Conservation (phyloP, 2,329 filamentous ascomycete species). For the Colletotrichum acutatum region DNA sequence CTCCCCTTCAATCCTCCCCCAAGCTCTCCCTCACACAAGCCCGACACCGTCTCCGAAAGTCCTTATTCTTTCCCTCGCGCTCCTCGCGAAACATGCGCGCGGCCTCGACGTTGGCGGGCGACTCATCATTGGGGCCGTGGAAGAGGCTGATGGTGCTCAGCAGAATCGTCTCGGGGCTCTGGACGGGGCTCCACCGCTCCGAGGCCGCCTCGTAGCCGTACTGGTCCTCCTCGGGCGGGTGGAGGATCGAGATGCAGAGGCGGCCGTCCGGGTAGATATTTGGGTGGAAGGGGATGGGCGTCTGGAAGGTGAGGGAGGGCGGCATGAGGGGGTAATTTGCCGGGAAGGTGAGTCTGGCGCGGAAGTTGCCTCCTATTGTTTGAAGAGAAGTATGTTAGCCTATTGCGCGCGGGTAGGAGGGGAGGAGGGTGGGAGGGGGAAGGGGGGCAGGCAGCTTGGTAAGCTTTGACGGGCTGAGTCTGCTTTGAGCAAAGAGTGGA, state of each 20-base stretch:
- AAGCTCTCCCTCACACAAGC: constrained; percentile 84
- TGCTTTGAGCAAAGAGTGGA: not conserved
- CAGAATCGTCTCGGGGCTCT: constrained; percentile 94
- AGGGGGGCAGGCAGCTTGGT: no score
- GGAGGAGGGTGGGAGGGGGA: not conserved
- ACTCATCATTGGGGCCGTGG: constrained; percentile 93
- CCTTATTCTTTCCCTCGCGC: constrained; percentile 65
- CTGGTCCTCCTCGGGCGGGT: constrained; percentile 93
- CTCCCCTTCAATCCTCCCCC: constrained; percentile 70
- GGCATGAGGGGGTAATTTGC: constrained; percentile 87
- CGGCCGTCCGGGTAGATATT: constrained; percentile 91
- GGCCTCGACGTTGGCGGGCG: constrained; percentile 93
- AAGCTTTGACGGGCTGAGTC: not conserved
- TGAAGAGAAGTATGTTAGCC: not conserved
- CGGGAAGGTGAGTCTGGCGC: constrained; percentile 85
- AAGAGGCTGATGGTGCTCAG: constrained; percentile 93
- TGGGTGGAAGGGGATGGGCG: constrained; percentile 88
- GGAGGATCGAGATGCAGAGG: constrained; percentile 97
- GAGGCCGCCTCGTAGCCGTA: constrained; percentile 91
- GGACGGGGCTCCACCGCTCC: constrained; percentile 95
- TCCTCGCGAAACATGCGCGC: constrained; percentile 90
- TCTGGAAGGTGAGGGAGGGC: constrained; percentile 87
- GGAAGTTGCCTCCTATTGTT: constrained; percentile 85
- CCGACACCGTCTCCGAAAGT: constrained; percentile 83
- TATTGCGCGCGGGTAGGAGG: not conserved